Conservation (phyloP, 192 early-diverging fungal genomes). For the Anaeromyces robustus region DNA sequence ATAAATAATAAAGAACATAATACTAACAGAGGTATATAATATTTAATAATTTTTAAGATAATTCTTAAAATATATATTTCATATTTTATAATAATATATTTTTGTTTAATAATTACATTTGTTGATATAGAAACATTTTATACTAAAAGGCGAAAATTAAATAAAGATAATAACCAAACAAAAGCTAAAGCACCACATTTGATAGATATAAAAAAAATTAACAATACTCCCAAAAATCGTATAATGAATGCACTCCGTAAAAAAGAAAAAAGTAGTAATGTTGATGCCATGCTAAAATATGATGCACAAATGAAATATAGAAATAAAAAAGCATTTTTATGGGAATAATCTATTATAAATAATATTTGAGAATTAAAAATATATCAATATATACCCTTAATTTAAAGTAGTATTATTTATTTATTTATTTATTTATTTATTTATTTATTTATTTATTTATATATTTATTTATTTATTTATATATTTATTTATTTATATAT, state of each 20-base stretch:
- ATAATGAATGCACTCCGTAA: background rate
- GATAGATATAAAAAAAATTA: background rate
- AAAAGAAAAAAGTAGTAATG: background rate
- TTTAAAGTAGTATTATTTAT: too few relatives aligned
- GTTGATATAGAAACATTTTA: background rate
- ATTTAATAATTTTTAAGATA: too few relatives aligned
- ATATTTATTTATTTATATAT: too few relatives aligned
- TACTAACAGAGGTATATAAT: too few relatives aligned
- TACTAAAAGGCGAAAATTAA: background rate
- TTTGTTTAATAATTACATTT: too few relatives aligned
- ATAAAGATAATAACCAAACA: background rate
- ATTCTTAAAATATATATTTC: too few relatives aligned
- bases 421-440: background rate
- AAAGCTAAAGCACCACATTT: background rate
- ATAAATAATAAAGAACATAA: too few relatives aligned
- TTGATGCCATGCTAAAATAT: background rate
- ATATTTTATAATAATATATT: too few relatives aligned
- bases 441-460: background rate
- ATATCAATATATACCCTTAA: too few relatives aligned
- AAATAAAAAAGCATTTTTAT: background rate
- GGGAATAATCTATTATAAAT: background rate
- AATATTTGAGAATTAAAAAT: background rate
- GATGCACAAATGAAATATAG: background rate
- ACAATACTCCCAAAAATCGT: background rate
- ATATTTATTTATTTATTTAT: background rate